These are phyloP conservation scores for Trifolium pratense DNA, from an alignment of 306 rosid species.

Conservation along the genomic window DNA sequence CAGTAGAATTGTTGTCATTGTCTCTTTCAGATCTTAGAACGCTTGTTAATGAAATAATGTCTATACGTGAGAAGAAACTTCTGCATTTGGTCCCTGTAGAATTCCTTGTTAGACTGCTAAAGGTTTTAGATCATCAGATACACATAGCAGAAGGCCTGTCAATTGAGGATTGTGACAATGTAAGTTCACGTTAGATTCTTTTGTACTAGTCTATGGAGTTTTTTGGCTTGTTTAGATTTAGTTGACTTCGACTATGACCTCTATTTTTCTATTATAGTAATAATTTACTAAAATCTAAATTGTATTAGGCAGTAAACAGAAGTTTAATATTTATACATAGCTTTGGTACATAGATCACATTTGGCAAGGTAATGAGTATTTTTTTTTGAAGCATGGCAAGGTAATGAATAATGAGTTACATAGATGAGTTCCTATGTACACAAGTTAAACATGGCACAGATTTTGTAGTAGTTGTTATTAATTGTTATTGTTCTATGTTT, in stretches of 20 bases:
- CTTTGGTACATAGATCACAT: slow-evolving; percentile 33
- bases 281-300: slow-evolving; percentile 26
- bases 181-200: slow-evolving; percentile 51
- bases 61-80: slow-evolving; percentile 77
- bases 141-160: slow-evolving; percentile 98
- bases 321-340: slow-evolving; percentile 8
- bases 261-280: background rate
- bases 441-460: slow-evolving; percentile 2
- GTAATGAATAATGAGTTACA: slow-evolving; percentile 1
- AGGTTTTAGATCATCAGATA: slow-evolving; percentile 91
- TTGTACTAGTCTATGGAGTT: slow-evolving; percentile 9
- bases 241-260: slow-evolving; percentile 30
- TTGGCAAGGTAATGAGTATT: slow-evolving; percentile 23
- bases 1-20: slow-evolving; percentile 77
- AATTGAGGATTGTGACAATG: slow-evolving; percentile 79
- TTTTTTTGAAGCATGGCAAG: slow-evolving; percentile 5
- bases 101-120: slow-evolving; percentile 78
- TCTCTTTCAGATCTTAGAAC: slow-evolving; percentile 81
- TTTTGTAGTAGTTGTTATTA: slow-evolving; percentile 23
- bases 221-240: slow-evolving; percentile 35
- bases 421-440: slow-evolving; percentile 10
- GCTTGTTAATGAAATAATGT: slow-evolving; percentile 85
- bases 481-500: slow-evolving; percentile 45
- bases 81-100: slow-evolving; percentile 82
- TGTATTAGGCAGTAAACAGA: slow-evolving; percentile 2